Base-by-base conservation (phyloP, 352 stramenopile genomes). In the Pythium dissimile region DNA sequence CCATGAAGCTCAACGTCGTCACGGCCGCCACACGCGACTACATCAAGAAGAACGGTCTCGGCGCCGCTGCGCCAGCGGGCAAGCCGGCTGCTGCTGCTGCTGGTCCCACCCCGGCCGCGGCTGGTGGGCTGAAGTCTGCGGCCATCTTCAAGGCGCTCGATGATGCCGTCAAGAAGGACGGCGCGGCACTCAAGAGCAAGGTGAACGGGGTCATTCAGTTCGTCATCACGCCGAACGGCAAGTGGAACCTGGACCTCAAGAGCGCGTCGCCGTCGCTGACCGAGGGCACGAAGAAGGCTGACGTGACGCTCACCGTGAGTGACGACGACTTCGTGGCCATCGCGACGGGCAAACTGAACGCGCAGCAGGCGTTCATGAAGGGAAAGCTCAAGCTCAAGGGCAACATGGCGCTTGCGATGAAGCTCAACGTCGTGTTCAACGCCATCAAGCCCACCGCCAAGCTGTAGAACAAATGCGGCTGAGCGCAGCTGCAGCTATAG, bases 321-420 rank as follows among this genome's bases (percentile, higher is more conserved):
- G 84, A 91, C 55, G 76, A 76, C 42, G 81, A 94, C 77, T 92
- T 94, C 62, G 73, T 94, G 21, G 77, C 74, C 3, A 89, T 94
- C 46, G 82, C 82, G 28, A 74, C 74, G 53, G 84, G 84, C 56
- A 96, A 97, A 58, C 73, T 97, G 23, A 97, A 97, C 61, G 79
- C 93, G 20, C 93, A 98, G 65, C 72, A 85, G 77, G 93, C 93
- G n/a, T 98, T 97, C 67, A 96, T 97, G 88, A 96, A 97, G 80
- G 89, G 90, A 55, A 97, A 97, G 67, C 74, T 98, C 46, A 98
- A 98, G 68, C 84, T 98, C 45, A 97, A 98, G 75, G 93, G 93
- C 52, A 98, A 97, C 64, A 97, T 98, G 93, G 79, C 76, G 52
- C 76, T 98, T 31, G 93, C 93, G 26, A 97, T 97, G 87, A 98